Base-by-base conservation (phyloP, 441 rosid genomes). In the Biscutella laevigata region DNA sequence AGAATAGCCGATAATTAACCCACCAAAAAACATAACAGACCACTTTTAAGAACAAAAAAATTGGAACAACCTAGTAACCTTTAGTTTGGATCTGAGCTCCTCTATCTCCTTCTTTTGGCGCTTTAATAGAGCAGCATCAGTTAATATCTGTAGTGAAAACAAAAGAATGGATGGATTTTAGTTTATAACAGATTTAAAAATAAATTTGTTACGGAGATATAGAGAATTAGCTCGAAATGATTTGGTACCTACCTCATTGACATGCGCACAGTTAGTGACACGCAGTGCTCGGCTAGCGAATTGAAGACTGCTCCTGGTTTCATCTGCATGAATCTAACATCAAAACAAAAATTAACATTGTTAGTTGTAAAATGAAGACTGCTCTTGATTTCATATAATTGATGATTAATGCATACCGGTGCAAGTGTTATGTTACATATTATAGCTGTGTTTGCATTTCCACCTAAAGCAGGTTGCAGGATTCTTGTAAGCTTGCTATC, bases 21-120 rank as follows among this genome's bases (percentile, higher is more conserved):
- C 45, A 16, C 35, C 19, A 54, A 7, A 27, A 33, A 42, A 6
- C 11, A 27, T 19, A 34, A 8, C 48, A 42, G 13, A 42, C 24
- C 6, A 24, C 21, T 15, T 15, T 12, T n/a, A 16, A 40, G 40
- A 46, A 15, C n/a, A 42, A 8, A 24, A 28, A 15, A 34, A 6
- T 2, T 36, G 16, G 42, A 60, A 60, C 38, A 27, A 35, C 3
- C 46, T 26, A 43, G 58, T 13, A 56, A 82, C 98, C 89, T 76
- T 84, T 64, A 88, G 69, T 76, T 92, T 88, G 64, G 87, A 84
- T 48, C 95, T 82, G 70, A 92, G 96, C 74, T 92, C 94, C 71
- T 88, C 98, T 58, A 92, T 92, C 71, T 92, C 98, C 73, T 81
- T 88, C 83, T 92, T 92, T 61, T 88, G 98, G 34, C 98, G 96